Base-by-base conservation (phyloP, 1,284 basidiomycete genomes). In the Xanthoconium separans region DNA sequence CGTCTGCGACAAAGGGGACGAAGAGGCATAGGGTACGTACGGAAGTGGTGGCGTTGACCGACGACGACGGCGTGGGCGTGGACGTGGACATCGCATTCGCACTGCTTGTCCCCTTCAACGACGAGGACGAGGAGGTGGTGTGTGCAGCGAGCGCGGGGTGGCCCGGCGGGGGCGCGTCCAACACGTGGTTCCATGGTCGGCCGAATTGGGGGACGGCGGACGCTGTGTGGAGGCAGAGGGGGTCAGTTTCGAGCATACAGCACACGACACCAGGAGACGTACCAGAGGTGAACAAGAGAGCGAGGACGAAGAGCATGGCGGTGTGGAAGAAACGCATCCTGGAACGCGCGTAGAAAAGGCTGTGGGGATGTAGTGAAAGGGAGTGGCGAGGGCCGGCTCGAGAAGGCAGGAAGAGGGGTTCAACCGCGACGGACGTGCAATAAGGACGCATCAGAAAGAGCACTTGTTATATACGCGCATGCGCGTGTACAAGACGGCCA, bases 131-230 rank as follows among this genome's bases (percentile, higher is more conserved):
- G n/a, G n/a, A n/a, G 10, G 44, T 6, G 10, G 27, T 16, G 12
- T n/a, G 22, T 0, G 27, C 41, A 22, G 27, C 43, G 11, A 16
- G n/a, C 37, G 34, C 37, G 3, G 37, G 40, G 24, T 16, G 29
- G 34, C 10, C 2, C 11, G 5, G 49, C 6, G 1, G 20, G 3
- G 2, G 27, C 0, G 41, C 52, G 30, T 63, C 56, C 40, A 63
- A 29, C 8, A 10, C 56, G 12, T 54, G 56, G 2, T 65, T n/a
- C n/a, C 31, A 1, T 1, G 45, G 50, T 2, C 58, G 41, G 3
- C 64, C 59, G n/a, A 62, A 65, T 30, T 65, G 63, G 2, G 63
- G 63, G 8, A 39, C 27, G 6, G 65, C 62, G 10, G 47, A 61
- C 4, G 50, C 15, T 15, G 31, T 15, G 31, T n/a, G n/a, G n/a